Conservation (phyloP, 352 stramenopile species). For the Globisporangium splendens region DNA sequence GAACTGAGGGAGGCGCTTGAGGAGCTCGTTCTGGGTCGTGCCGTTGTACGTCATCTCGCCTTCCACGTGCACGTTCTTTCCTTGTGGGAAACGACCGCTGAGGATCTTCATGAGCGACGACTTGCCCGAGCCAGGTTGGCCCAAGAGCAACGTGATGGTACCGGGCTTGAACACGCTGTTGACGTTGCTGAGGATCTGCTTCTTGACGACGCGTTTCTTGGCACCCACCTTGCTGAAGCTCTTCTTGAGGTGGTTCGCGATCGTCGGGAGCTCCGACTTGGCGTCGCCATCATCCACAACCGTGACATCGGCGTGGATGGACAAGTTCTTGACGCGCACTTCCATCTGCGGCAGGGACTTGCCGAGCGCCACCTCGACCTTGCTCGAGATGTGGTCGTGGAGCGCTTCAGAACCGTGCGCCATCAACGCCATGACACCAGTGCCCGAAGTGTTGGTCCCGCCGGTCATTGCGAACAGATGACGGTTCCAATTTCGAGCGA, state of each 20-base stretch:
- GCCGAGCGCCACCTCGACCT: slow-evolving; percentile 25
- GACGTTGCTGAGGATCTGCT: slow-evolving; percentile 1
- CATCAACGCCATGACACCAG: slow-evolving; percentile 32
- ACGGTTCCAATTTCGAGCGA: too few species aligned
- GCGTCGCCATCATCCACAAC: background rate
- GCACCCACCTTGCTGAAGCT: too few species aligned
- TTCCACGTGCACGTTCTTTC: slow-evolving; percentile 17
- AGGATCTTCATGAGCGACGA: slow-evolving; percentile 34
- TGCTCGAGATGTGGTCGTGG: slow-evolving; percentile 26
- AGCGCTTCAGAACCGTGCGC: slow-evolving; percentile 24
- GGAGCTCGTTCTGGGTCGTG: slow-evolving; percentile 7
- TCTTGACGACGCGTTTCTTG: too few species aligned
- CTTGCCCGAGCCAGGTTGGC: slow-evolving; percentile 33
- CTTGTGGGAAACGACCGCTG: slow-evolving; percentile 24
- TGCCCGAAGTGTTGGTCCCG: too few species aligned
- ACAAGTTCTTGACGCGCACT: background rate
- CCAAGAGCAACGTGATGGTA: slow-evolving; percentile 29
- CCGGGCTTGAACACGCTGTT: background rate
- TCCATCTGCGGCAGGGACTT: background rate
- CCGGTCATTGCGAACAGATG: too few species aligned
- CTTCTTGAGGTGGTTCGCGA: slow-evolving; percentile 25
- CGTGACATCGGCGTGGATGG: slow-evolving; percentile 1
- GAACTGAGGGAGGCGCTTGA: slow-evolving; percentile 21
- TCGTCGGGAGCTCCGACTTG: slow-evolving; percentile 15
- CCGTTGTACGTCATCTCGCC: slow-evolving; percentile 34